These are phyloP conservation scores for Malassezia equina DNA, from an alignment of 1,284 basidiomycete genomes.

Conservation along the genomic window DNA sequence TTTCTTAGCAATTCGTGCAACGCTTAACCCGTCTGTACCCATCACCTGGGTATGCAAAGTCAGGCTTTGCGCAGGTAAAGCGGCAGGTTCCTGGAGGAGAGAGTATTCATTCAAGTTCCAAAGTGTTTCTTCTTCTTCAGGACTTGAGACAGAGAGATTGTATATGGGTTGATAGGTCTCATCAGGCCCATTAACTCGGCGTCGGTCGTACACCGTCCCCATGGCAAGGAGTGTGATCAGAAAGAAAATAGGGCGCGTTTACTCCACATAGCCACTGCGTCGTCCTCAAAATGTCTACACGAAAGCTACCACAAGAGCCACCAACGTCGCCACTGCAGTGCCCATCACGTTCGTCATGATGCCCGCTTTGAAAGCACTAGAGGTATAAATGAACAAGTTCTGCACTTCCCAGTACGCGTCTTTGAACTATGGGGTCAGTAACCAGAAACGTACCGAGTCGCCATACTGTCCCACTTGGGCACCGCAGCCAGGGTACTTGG, in stretches of 20 bases:
- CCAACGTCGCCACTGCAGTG: background rate
- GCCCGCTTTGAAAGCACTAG: background rate
- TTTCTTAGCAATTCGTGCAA: conserved; percentile 1
- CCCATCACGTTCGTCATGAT: background rate
- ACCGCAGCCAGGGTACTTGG: conserved; percentile 25
- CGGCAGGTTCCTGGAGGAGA: background rate
- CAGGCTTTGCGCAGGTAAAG: background rate
- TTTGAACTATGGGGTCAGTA: conserved; percentile 17
- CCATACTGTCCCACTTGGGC: conserved; percentile 35
- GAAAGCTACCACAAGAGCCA: background rate
- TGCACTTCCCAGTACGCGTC: conserved; percentile 38
- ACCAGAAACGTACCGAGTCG: background rate
- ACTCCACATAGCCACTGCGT: background rate
- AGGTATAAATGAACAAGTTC: conserved; percentile 26
- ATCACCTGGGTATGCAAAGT: background rate
- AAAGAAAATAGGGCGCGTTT: background rate
- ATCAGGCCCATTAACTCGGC: conserved; percentile 17
- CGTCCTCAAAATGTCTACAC: background rate
- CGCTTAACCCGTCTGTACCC: background rate
- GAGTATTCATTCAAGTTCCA: conserved; percentile 10
- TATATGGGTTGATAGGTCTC: conserved; percentile 4
- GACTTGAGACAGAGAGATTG: background rate
- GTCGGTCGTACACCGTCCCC: conserved; percentile 4
- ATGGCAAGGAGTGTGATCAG: background rate
- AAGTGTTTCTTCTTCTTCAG: background rate